These are phyloP conservation scores for Stagonosporopsis cucurbitacearum DNA, from an alignment of 2,329 filamentous ascomycete species.

Conservation along the genomic window DNA sequence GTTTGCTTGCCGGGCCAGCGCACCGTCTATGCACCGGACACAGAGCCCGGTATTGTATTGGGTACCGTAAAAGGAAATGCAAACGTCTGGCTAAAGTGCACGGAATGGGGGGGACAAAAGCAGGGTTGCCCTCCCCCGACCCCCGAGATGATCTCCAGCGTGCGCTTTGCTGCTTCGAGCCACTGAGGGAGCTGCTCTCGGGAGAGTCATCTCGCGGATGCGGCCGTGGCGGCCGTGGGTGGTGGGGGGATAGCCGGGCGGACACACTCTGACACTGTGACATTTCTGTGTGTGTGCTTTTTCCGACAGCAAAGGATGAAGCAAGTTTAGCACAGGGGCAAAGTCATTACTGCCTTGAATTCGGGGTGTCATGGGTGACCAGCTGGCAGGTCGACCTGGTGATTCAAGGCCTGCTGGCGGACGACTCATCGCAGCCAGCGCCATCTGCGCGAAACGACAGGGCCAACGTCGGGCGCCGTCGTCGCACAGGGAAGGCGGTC, in stretches of 20 bases:
- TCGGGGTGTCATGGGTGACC: slow-evolving; percentile 11
- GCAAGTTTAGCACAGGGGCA: slow-evolving; percentile 10
- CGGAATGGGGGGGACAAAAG: slow-evolving; percentile 9
- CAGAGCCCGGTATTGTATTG: slow-evolving; percentile 3
- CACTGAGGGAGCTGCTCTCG: slow-evolving; percentile 2
- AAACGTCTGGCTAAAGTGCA: slow-evolving; percentile 17
- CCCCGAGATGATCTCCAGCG: slow-evolving; percentile 17
- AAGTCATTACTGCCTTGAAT: slow-evolving; percentile 2
- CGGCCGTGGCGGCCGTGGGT: slow-evolving; percentile 15
- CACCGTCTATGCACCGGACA: slow-evolving; percentile 10
- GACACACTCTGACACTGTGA: slow-evolving; percentile 10
- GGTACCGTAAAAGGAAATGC: slow-evolving; percentile 13
- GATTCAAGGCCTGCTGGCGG: slow-evolving; percentile 23
- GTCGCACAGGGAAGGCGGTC: slow-evolving; percentile 35
- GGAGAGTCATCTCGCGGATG: slow-evolving; percentile 17
- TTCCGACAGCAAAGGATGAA: slow-evolving; percentile 15
- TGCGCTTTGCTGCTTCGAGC: slow-evolving; percentile 9
- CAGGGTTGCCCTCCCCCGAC: slow-evolving; percentile 8
- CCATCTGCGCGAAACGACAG: slow-evolving; percentile 26
- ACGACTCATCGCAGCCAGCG: slow-evolving; percentile 37
- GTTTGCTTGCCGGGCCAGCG: slow-evolving; percentile 1
- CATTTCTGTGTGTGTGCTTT: slow-evolving; percentile 14
- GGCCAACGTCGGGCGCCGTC: slow-evolving; percentile 24
- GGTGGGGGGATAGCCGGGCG: slow-evolving; percentile 9
- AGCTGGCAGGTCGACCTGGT: slow-evolving; percentile 26